These are phyloP conservation scores for Hypericum androsaemum DNA, from an alignment of 345 rosid genomes.

Conservation along the genomic window DNA sequence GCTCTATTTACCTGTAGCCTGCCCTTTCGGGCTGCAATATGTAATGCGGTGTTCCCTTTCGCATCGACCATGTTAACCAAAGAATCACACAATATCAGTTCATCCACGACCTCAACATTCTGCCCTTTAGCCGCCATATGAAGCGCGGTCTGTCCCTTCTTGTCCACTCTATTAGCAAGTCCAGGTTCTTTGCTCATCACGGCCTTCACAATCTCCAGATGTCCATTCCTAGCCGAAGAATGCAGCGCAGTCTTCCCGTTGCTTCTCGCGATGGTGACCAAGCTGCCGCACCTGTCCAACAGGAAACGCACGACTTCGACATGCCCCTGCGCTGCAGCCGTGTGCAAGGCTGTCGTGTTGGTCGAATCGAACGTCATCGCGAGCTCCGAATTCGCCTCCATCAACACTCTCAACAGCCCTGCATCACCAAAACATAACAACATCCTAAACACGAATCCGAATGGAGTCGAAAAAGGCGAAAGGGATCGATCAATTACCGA, in stretches of 20 bases:
- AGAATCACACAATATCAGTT: conserved; percentile 34
- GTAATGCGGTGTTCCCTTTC: conserved; percentile 78
- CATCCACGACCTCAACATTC: conserved; percentile 44
- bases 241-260: conserved; percentile 81
- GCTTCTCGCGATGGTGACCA: conserved; percentile 51
- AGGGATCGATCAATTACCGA: conserved; percentile 31
- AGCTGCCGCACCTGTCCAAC: conserved; percentile 45
- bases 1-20: conserved; percentile 44
- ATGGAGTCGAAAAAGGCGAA: no score
- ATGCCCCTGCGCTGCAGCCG: conserved; percentile 84
- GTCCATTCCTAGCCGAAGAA: conserved; percentile 83
- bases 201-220: conserved; percentile 58
- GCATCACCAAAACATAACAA: conserved; percentile 10
- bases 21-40: conserved; percentile 64
- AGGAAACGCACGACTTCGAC: conserved; percentile 50
- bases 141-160: conserved; percentile 81
- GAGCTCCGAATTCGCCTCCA: conserved; percentile 56
- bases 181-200: conserved; percentile 47
- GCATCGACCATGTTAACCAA: conserved; percentile 56
- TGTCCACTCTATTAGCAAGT: conserved; percentile 44
- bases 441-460: no score
- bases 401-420: conserved; percentile 57
- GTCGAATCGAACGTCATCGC: conserved; percentile 63
- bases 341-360: conserved; percentile 69
- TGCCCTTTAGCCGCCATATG: conserved; percentile 96